Percentiles rank a stretch among this genome's conserved stretches.
These are phyloP conservation scores for Lathyrus aphaca DNA, from an alignment of 306 rosid species.

Conservation along the genomic window DNA sequence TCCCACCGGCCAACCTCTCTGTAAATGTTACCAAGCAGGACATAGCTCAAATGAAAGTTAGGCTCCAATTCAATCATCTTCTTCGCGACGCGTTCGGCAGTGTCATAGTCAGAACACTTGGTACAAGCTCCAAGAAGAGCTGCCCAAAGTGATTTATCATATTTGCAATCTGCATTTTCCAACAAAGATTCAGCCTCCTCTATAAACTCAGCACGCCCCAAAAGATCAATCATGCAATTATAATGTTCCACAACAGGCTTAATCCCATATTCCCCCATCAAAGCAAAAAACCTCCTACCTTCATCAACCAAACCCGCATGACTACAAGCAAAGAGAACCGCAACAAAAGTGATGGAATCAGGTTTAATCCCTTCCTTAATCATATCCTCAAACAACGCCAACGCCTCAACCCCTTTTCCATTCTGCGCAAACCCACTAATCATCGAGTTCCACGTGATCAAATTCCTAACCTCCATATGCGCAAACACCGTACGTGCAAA, in stretches of 20 bases:
- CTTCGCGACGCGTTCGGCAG: conserved; percentile 82
- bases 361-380: conserved; percentile 64
- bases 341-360: conserved; percentile 74
- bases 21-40: conserved; percentile 76
- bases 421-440: conserved; percentile 85
- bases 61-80: conserved; percentile 79
- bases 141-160: conserved; percentile 71
- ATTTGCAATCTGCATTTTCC: conserved; percentile 68
- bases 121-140: conserved; percentile 94
- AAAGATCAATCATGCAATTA: conserved; percentile 82
- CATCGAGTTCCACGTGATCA: conserved; percentile 94
- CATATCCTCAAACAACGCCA: conserved; percentile 63
- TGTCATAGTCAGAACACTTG: conserved; percentile 51
- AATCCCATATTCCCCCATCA: conserved; percentile 65
- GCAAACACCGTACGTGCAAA: conserved; percentile 59
- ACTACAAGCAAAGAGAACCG: conserved; percentile 87
- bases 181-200: conserved; percentile 82
- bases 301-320: conserved; percentile 86
- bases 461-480: conserved; percentile 62
- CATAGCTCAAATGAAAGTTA: conserved; percentile 71
- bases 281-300: conserved; percentile 61
- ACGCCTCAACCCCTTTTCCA: conserved; percentile 71
- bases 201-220: conserved; percentile 75
- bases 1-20: conserved; percentile 82
- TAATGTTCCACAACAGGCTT: conserved; percentile 78